Evolutionary conservation across 2,329 filamentous ascomycete genomes (phyloP).

Genomic region (Colletotrichum sp.): DNA sequence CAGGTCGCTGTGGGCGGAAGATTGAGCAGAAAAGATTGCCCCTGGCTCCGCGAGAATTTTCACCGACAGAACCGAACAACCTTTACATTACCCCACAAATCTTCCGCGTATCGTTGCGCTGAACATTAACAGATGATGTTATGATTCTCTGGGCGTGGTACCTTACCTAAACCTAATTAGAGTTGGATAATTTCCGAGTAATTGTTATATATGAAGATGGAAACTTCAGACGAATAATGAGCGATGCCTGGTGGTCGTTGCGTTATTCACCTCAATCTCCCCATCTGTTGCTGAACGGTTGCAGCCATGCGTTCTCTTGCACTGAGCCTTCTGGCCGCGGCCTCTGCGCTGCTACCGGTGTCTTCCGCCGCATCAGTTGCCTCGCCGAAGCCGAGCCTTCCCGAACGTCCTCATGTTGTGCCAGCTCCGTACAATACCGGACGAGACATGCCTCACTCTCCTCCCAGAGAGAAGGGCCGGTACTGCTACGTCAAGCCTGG

Average conservation of each 20-base stretch:
- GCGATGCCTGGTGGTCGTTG: not conserved
- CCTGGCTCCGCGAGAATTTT: not conserved
- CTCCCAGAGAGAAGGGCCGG: conserved; percentile 4
- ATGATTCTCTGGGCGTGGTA: not conserved
- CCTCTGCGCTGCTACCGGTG: not conserved
- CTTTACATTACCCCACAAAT: conserved; percentile 5
- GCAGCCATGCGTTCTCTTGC: not conserved
- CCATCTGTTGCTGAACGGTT: not conserved
- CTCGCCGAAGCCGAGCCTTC: not conserved
- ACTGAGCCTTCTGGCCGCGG: not conserved
- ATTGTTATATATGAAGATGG: not conserved
- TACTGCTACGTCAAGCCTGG: conserved; percentile 19
- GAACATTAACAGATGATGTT: not conserved
- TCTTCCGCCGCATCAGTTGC: not conserved
- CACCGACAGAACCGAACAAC: conserved; percentile 2
- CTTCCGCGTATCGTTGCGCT: conserved; percentile 15
- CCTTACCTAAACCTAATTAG: not conserved
- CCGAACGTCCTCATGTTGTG: conserved; percentile 1
- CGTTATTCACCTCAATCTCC: not conserved
- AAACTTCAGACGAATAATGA: not conserved
- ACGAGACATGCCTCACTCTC: conserved; percentile 3
- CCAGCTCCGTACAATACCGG: conserved; percentile 11
- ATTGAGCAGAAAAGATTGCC: not conserved
- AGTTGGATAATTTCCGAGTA: not conserved
- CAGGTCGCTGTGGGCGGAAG: not conserved